Evolutionary conservation across 768 basidiomycete genomes (phyloP).

Genomic region (Pleurotus platypus): DNA sequence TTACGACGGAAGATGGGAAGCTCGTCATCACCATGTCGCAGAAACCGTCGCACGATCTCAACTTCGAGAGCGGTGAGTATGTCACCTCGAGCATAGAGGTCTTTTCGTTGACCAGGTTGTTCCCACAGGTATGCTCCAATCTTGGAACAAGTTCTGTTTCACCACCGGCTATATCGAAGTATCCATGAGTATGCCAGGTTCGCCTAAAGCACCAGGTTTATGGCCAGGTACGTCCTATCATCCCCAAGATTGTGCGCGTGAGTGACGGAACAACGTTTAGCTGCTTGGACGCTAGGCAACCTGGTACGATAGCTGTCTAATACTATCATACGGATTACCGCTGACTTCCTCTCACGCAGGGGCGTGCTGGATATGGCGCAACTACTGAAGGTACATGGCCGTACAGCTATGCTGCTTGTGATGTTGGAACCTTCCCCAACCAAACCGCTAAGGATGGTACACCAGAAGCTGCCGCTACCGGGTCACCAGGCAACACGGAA

Average conservation of each 20-base stretch:
- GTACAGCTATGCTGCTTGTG: constrained; percentile 81
- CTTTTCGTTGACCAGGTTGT: constrained; percentile 8
- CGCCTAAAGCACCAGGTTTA: constrained; percentile 56
- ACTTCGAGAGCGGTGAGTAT: constrained; percentile 73
- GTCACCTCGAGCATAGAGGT: constrained; percentile 24
- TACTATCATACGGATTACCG: background rate
- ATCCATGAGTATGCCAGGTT: constrained; percentile 71
- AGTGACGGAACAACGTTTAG: constrained; percentile 20
- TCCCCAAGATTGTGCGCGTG: constrained; percentile 1
- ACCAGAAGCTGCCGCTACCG: constrained; percentile 57
- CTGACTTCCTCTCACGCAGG: constrained; percentile 26
- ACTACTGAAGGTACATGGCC: constrained; percentile 88
- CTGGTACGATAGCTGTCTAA: constrained; percentile 30
- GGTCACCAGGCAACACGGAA: constrained; percentile 41
- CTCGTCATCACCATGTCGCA: constrained; percentile 80
- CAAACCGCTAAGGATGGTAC: constrained; percentile 62
- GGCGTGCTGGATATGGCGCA: constrained; percentile 86
- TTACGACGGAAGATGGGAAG: constrained; percentile 75
- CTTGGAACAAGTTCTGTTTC: constrained; percentile 96
- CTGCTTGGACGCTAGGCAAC: constrained; percentile 79
- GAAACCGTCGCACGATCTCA: constrained; percentile 68
- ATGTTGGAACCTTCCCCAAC: constrained; percentile 81
- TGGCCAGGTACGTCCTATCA: constrained; percentile 68
- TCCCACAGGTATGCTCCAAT: constrained; percentile 59
- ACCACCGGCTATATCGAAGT: constrained; percentile 90